Base-by-base conservation (phyloP, 1,284 basidiomycete genomes). In the Trichosporon asahii region DNA sequence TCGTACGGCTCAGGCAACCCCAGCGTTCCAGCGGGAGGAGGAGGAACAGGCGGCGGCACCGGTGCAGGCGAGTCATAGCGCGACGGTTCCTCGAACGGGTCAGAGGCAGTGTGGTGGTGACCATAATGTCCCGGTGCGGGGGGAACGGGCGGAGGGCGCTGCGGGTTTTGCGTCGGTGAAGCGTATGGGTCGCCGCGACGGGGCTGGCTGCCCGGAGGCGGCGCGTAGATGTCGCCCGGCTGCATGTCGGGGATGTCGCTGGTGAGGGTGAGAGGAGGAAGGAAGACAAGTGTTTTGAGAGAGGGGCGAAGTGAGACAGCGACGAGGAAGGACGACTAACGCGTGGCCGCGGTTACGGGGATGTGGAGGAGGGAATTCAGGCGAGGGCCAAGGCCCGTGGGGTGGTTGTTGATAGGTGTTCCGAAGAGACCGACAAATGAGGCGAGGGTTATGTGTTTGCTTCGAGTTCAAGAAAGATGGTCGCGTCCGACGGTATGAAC, bases 181-280 rank as follows among this genome's bases (percentile, higher is more conserved):
- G 61, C 46, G 61, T 66, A 69, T 4, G 65, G 69, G 63, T 70
- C 63, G 18, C 66, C 60, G 7, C 53, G 33, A 2, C 46, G 33
- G 3, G 40, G 57, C 9, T 23, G n/a, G 49, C 60, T 55, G 65
- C 66, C 65, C 3, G 61, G 63, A 4, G 72, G 70, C 63, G 61
- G 71, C 35, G 37, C 31, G 70, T 66, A 72, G 60, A 68, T 63
- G 35, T 70, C 66, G 55, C 66, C 66, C 25, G 67, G 69, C 68
- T 70, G 65, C 65, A 72, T 73, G 31, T 21, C 53, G 66, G 27
- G 21, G 40, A 27, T 23, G 40, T 31, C 1, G 44, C 49, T 66
- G 29, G 27, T 23, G 35, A n/a, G 23, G 6, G 66, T 2, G n/a
- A 21, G 29, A n/a, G 21, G 49, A 37, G 37, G 21, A 57, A 21